phyloP scores from a whole-genome alignment of 140 eudicot genomes.

The Erigeron philadelphicus region DNA sequence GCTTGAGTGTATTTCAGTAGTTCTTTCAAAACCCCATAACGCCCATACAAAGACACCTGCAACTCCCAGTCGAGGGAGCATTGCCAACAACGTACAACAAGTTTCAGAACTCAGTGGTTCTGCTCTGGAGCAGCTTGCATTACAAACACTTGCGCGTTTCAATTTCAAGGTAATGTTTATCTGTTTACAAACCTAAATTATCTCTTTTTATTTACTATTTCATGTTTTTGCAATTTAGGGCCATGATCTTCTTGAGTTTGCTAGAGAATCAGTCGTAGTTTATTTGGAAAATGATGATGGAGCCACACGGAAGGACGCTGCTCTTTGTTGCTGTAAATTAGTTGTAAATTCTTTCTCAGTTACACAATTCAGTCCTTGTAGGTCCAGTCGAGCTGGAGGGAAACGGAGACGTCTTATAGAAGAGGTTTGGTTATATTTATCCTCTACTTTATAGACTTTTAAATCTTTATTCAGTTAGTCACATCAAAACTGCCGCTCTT shows the following conservation, averaged over 20 bases:
- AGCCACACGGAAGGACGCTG: constrained; percentile 89
- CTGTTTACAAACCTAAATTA: constrained; percentile 15
- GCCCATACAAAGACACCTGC: constrained; percentile 52
- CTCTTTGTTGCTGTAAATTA: constrained; percentile 87
- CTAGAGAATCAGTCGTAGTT: constrained; percentile 69
- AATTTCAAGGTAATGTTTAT: constrained; percentile 63
- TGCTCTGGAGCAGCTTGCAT: constrained; percentile 86
- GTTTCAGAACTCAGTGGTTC: constrained; percentile 76
- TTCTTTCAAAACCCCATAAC: constrained; percentile 62
- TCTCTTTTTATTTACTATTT: constrained; percentile 15
- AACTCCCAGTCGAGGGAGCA: constrained; percentile 42
- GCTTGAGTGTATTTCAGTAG: constrained; percentile 71
- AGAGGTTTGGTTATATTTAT: constrained; percentile 53
- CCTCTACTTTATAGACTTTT: not conserved
- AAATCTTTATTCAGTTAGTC: constrained; percentile 3
- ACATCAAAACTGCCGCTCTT: not conserved
- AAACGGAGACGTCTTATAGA: constrained; percentile 80
- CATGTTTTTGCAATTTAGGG: constrained; percentile 47
- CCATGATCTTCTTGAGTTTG: constrained; percentile 90
- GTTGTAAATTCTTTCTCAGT: constrained; percentile 67
- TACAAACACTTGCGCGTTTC: constrained; percentile 90
- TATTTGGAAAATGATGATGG: constrained; percentile 97
- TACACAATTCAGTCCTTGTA: constrained; percentile 46
- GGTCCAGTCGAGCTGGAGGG: constrained; percentile 82
- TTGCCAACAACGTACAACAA: constrained; percentile 39